Conservation (phyloP, 495 filamentous ascomycete genomes). For the Haplographium delicatum region DNA sequence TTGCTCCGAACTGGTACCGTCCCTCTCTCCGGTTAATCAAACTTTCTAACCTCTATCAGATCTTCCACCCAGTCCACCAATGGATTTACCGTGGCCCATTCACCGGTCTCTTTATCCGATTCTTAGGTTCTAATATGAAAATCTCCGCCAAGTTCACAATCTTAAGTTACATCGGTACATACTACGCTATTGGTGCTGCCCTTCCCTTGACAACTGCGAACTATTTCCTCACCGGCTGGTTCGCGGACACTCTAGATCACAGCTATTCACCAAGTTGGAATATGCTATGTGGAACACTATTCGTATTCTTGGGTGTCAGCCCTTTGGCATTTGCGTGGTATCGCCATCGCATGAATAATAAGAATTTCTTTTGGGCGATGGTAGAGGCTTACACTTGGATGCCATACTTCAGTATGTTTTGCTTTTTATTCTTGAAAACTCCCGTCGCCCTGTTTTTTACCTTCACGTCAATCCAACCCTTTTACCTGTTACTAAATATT, state of each 20-base stretch:
- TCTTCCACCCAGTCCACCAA: constrained; percentile 49
- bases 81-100: constrained; percentile 46
- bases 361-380: too few species aligned
- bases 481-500: too few species aligned
- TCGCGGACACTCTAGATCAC: constrained; percentile 41
- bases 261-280: too few species aligned
- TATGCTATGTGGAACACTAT: too few species aligned
- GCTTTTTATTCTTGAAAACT: too few species aligned
- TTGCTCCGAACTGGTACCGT: constrained; percentile 45
- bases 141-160: constrained; percentile 54
- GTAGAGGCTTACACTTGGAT: too few species aligned
- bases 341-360: too few species aligned
- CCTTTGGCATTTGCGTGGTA: too few species aligned
- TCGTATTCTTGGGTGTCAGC: too few species aligned
- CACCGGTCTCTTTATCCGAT: constrained; percentile 47
- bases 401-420: too few species aligned
- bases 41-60: constrained; percentile 47
- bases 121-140: constrained; percentile 46
- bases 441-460: too few species aligned
- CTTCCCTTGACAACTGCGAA: constrained; percentile 58
- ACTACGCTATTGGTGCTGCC: constrained; percentile 63
- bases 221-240: constrained; percentile 53
- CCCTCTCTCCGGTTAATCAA: not conserved
- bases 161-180: constrained; percentile 56
- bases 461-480: too few species aligned